Conservation (phyloP, 108 stramenopile genomes). For the Nitzschia sp. region DNA sequence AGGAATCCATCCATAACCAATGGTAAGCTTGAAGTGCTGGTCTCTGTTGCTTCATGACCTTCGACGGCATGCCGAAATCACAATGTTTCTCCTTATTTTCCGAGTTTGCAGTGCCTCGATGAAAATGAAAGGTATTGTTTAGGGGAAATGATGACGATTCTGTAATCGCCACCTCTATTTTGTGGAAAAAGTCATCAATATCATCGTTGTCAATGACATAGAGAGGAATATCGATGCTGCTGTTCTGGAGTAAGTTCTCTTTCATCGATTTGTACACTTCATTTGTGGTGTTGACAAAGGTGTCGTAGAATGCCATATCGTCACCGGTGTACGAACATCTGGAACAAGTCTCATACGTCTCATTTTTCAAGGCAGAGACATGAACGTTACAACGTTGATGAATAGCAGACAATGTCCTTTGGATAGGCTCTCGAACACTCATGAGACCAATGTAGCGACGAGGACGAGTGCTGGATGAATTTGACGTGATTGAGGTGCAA, state of each 20-base stretch:
- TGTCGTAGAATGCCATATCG: conserved; percentile 11
- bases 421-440: conserved; percentile 13
- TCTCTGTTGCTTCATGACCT: conserved; percentile 10
- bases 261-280: not conserved
- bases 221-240: conserved; percentile 4
- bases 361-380: not conserved
- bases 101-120: not conserved
- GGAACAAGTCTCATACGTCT: not conserved
- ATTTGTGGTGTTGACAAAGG: conserved; percentile 13
- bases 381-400: conserved; percentile 25
- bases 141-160: not conserved
- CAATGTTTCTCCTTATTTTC: conserved; percentile 5
- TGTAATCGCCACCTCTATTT: not conserved
- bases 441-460: conserved; percentile 18
- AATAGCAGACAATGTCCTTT: conserved; percentile 19
- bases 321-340: conserved; percentile 5
- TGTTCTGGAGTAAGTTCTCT: not conserved
- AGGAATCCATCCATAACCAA: conserved; percentile 4
- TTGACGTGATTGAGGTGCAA: not conserved
- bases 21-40: conserved; percentile 6
- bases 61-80: conserved; percentile 18
- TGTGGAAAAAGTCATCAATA: conserved; percentile 6
- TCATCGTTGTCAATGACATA: conserved; percentile 17
- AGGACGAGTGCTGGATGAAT: not conserved
- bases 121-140: conserved; percentile 15